These are phyloP conservation scores for Coniochaeta hoffmannii DNA, from an alignment of 2,329 filamentous ascomycete genomes.

Conservation along the genomic window DNA sequence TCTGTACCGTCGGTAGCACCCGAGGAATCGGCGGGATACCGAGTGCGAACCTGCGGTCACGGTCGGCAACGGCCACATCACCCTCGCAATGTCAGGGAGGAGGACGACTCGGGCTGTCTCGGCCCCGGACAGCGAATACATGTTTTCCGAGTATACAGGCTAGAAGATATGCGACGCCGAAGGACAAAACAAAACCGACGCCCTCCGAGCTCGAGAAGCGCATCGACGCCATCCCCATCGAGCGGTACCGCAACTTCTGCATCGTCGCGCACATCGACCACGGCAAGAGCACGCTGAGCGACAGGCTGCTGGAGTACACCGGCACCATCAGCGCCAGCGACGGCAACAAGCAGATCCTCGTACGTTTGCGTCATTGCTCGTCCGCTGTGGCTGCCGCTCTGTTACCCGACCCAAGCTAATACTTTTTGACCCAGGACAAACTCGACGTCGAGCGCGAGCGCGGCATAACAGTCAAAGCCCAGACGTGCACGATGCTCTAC, in stretches of 20 bases:
- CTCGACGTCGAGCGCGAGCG: constrained; percentile 93
- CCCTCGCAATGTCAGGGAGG: too few relatives aligned
- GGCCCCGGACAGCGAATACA: not conserved
- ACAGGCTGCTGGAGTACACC: constrained; percentile 86
- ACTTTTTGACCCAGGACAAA: constrained; percentile 56
- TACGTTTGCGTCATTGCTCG: too few relatives aligned
- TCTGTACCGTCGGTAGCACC: constrained; percentile 1
- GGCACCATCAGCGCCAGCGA: constrained; percentile 80
- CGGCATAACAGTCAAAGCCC: constrained; percentile 97
- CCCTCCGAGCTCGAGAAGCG: constrained; percentile 42
- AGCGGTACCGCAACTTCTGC: constrained; percentile 88
- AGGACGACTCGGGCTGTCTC: not conserved
- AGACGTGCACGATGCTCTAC: constrained; percentile 98
- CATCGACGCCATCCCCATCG: constrained; percentile 69
- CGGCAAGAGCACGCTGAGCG: constrained; percentile 93
- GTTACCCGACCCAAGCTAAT: constrained; percentile 2
- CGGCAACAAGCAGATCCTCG: constrained; percentile 84
- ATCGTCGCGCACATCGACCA: constrained; percentile 99
- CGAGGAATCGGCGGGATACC: not conserved
- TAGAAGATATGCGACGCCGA: not conserved
- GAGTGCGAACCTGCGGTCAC: not conserved
- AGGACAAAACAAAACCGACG: constrained; percentile 7
- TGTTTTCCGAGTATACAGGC: not conserved
- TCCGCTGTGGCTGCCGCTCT: too few relatives aligned
- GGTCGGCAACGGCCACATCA: not conserved